Base-by-base conservation (phyloP, 169 alveolate genomes). In the Eimeria necatrix region DNA sequence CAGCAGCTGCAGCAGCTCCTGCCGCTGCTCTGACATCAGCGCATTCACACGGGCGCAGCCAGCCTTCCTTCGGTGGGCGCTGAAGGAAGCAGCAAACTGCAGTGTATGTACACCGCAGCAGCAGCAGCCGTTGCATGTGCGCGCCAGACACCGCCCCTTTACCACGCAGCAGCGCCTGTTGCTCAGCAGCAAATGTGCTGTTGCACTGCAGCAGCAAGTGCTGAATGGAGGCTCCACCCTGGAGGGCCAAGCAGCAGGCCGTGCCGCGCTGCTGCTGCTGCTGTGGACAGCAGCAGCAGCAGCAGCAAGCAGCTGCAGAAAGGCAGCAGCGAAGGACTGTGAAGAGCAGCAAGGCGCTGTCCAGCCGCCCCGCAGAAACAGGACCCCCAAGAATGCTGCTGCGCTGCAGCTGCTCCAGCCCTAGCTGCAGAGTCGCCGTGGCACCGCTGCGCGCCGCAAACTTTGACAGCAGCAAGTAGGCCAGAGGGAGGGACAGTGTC, bases 391-490 rank as follows among this genome's bases (percentile, higher is more conserved):
- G 9, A 48, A 76, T 41, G 87, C 64, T 76, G 87, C 87, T 48
- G 61, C 87, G 61, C 59, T 41, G 87, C 87, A 76, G 59, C 87
- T 76, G 87, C 87, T 76, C 64, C 9, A 48, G 6, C 46, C 87
- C 61, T 46, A 76, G 87, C 87, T 76, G 87, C 87, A 60, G 87
- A 49, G 32, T 41, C 46, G 48, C 5, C 20, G 87, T 60, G n/a
- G 87, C 87, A 18, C 87, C 87, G 87, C 87, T 48, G 32, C 87
- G 87, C 22, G 68, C 87, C 46, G 87, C 87, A 76, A 76, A 76
- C 64, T 49, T 41, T 6, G 64, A 76, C 61, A 76, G 87, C 87
- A 76, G 46, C 64, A 76, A n/a, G 68, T 76, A 60, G 2, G 64
- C 32, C 46, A 76, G 48, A 41, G 87, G 46, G 12, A 76, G n/a